phyloP scores from a whole-genome alignment of 2,329 filamentous ascomycete genomes.

The Aureobasidium lini region DNA sequence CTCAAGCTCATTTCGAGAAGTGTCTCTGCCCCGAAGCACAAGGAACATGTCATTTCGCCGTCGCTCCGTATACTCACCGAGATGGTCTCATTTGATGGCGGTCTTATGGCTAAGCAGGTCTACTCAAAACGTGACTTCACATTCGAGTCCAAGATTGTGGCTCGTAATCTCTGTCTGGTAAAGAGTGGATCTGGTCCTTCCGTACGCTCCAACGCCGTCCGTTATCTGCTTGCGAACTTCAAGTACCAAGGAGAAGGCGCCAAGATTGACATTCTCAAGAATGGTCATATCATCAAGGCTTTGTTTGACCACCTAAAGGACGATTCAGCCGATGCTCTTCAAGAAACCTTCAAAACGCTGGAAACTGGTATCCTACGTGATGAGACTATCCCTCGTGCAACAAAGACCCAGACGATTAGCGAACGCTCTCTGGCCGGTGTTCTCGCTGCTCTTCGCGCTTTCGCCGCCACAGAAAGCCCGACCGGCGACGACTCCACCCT shows the following conservation, averaged over 20 bases:
- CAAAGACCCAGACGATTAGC: constrained; percentile 70
- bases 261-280: constrained; percentile 75
- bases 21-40: constrained; percentile 70
- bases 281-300: constrained; percentile 59
- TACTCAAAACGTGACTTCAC: constrained; percentile 69
- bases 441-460: constrained; percentile 57
- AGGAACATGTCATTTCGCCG: constrained; percentile 83
- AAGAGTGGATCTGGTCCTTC: constrained; percentile 61
- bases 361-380: constrained; percentile 68
- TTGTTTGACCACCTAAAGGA: constrained; percentile 70
- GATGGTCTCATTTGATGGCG: constrained; percentile 78
- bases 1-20: constrained; percentile 73
- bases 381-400: constrained; percentile 60
- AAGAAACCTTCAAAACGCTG: constrained; percentile 66
- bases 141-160: constrained; percentile 62
- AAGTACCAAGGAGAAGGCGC: constrained; percentile 68
- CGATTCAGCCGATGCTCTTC: constrained; percentile 67
- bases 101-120: constrained; percentile 66
- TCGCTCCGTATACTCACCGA: constrained; percentile 80
- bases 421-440: constrained; percentile 66
- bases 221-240: constrained; percentile 71
- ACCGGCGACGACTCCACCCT: background rate
- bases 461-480: constrained; percentile 14
- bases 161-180: constrained; percentile 70
- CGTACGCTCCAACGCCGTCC: constrained; percentile 72